A percentile compares a stretch with the other conserved stretches of the same genome.
These are phyloP conservation scores for Colletotrichum noveboracense DNA, from an alignment of 2,329 filamentous ascomycete species.

Conservation along the genomic window DNA sequence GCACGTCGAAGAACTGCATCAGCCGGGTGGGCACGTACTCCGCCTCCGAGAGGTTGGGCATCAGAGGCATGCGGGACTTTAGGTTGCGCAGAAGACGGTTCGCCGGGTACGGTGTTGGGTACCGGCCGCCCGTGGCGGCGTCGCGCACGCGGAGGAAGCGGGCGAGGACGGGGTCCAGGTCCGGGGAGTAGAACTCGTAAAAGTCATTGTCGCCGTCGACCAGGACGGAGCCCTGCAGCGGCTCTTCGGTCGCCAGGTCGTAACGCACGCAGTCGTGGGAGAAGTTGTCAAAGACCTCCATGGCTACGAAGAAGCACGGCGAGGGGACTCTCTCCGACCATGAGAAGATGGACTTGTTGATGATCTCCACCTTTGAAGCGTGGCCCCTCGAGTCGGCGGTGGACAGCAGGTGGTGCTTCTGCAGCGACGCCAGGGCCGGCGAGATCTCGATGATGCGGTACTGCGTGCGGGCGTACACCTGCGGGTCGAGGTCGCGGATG, in stretches of 20 bases:
- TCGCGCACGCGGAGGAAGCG: slow-evolving; percentile 87
- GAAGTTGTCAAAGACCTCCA: slow-evolving; percentile 99
- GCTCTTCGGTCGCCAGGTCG: slow-evolving; percentile 78
- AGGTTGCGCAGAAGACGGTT: slow-evolving; percentile 65
- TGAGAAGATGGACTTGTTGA: slow-evolving; percentile 94
- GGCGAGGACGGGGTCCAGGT: slow-evolving; percentile 81
- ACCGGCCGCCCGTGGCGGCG: slow-evolving; percentile 70
- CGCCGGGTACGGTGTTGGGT: slow-evolving; percentile 65
- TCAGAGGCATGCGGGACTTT: slow-evolving; percentile 69
- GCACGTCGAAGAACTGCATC: slow-evolving; percentile 95
- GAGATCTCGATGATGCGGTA: slow-evolving; percentile 98
- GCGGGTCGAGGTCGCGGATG: slow-evolving; percentile 85
- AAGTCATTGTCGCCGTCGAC: slow-evolving; percentile 88
- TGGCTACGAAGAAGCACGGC: slow-evolving; percentile 95
- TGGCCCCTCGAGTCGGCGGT: slow-evolving; percentile 77
- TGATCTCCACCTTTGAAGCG: slow-evolving; percentile 85
- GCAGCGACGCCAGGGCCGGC: slow-evolving; percentile 76
- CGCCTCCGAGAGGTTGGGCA: slow-evolving; percentile 77
- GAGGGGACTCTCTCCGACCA: slow-evolving; percentile 88
- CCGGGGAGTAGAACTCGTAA: slow-evolving; percentile 87
- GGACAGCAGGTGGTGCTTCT: slow-evolving; percentile 72
- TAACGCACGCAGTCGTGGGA: slow-evolving; percentile 94
- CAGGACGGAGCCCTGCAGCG: slow-evolving; percentile 87
- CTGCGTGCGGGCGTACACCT: slow-evolving; percentile 91
- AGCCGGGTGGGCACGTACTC: slow-evolving; percentile 95